Percentiles rank a stretch among this genome's conserved stretches.
These are phyloP conservation scores for Cryphonectria parasitica DNA, from an alignment of 2,329 filamentous ascomycete species.

Conservation along the genomic window DNA sequence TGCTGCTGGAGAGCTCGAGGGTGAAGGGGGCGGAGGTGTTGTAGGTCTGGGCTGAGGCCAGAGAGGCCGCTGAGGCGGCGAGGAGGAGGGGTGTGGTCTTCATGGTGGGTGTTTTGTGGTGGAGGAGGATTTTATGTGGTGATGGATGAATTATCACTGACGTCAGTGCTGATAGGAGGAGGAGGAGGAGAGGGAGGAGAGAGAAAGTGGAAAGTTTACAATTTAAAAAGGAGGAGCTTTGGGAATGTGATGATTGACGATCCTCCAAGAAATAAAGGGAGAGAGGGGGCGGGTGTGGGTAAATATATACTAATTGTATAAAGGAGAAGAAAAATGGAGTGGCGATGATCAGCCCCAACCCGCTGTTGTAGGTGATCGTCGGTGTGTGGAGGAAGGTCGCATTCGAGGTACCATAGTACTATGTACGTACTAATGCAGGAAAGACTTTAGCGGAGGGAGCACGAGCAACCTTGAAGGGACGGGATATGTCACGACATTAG, in stretches of 20 bases:
- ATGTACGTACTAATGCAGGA: neutral
- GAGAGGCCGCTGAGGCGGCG: slow-evolving; percentile 35
- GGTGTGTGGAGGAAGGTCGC: neutral
- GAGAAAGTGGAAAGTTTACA: neutral
- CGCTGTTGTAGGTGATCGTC: slow-evolving; percentile 4
- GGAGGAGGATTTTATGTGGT: slow-evolving; percentile 11
- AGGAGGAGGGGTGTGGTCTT: slow-evolving; percentile 36
- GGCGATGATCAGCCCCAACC: neutral
- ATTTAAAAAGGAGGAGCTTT: neutral
- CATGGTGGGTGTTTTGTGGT: slow-evolving; percentile 28
- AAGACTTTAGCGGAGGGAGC: neutral
- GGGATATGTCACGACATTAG: neutral
- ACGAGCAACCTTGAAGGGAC: neutral
- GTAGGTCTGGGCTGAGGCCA: slow-evolving; percentile 37
- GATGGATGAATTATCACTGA: neutral
- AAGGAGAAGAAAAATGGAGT: neutral
- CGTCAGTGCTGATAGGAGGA: neutral
- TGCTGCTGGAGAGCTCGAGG: slow-evolving; percentile 37
- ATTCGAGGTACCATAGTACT: neutral
- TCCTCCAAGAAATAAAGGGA: neutral
- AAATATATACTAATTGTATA: neutral
- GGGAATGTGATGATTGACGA: neutral
- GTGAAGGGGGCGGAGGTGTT: slow-evolving; percentile 40
- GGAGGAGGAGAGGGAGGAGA: neutral
- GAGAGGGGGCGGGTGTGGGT: neutral